Conservation (phyloP, 1,284 basidiomycete genomes). For the Exobasidium cylindrosporum region DNA sequence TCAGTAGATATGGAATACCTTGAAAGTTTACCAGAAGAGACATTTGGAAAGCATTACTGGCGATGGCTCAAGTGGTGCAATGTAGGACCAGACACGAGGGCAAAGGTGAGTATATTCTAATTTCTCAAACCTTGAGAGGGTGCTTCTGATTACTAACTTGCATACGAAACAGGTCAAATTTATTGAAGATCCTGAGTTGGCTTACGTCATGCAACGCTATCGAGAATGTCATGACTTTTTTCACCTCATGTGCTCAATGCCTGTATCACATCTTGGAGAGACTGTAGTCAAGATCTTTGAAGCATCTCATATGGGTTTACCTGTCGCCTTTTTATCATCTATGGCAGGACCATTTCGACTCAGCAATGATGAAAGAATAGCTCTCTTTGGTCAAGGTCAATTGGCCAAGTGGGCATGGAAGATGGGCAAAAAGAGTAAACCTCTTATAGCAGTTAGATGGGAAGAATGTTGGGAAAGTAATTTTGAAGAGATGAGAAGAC, state of each 20-base stretch:
- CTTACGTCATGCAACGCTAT: constrained; percentile 90
- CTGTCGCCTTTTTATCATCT: constrained; percentile 79
- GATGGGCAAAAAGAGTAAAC: constrained; percentile 12
- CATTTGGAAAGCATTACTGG: constrained; percentile 81
- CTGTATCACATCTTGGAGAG: constrained; percentile 85
- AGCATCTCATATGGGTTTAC: constrained; percentile 84
- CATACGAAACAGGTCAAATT: constrained; percentile 62
- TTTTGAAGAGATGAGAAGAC: constrained; percentile 72
- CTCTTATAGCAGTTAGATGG: constrained; percentile 87
- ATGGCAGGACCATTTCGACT: constrained; percentile 63
- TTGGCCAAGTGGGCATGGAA: constrained; percentile 16
- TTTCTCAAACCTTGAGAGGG: too few species aligned
- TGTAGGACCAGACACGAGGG: constrained; percentile 92
- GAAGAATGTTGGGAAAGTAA: constrained; percentile 87
- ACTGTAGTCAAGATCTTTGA: constrained; percentile 96
- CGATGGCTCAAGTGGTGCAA: constrained; percentile 86
- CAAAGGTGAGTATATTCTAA: constrained; percentile 68
- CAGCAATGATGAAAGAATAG: constrained; percentile 16
- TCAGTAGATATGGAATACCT: constrained; percentile 70
- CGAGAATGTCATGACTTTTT: constrained; percentile 95
- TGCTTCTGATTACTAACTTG: too few species aligned
- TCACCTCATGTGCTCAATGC: constrained; percentile 81
- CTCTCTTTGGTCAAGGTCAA: constrained; percentile 10
- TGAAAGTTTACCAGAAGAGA: constrained; percentile 71
- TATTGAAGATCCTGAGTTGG: constrained; percentile 71